Conservation (phyloP, 23 red algal species). For the Gracilaria gracilis region DNA sequence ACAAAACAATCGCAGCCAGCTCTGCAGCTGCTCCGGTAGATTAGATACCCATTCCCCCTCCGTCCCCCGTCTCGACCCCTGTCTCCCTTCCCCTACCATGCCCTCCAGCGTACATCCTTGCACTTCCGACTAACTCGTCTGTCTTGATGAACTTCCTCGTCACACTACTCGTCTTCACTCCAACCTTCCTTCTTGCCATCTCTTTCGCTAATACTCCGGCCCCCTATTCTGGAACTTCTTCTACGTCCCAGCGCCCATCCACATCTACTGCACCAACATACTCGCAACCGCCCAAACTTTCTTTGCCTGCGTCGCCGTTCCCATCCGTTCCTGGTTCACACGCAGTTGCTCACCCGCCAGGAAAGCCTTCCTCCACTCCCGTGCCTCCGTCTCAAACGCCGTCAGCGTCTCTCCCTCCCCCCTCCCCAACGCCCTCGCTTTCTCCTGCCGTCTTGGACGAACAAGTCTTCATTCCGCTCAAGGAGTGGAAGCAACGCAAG, state of each 20-base stretch:
- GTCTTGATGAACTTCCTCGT: constrained; percentile 17
- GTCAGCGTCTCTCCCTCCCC: not conserved
- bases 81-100: not conserved
- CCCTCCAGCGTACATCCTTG: not conserved
- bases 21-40: not conserved
- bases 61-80: too few species aligned
- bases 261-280: not conserved
- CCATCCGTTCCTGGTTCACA: not conserved
- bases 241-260: not conserved
- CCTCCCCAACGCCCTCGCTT: not conserved
- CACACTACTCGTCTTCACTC: not conserved
- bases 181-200: constrained; percentile 8
- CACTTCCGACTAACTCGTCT: not conserved
- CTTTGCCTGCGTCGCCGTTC: not conserved
- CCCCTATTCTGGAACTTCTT: not conserved
- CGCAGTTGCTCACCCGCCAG: not conserved
- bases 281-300: not conserved
- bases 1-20: not conserved
- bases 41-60: not conserved
- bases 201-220: not conserved
- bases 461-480: constrained; percentile 63
- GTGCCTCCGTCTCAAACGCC: not conserved
- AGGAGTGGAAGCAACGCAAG: constrained; percentile 68
- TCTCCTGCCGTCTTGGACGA: constrained; percentile 19
- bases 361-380: not conserved